Base-by-base conservation (phyloP, 2,329 filamentous ascomycete genomes). In the Diplodia sapinea region DNA sequence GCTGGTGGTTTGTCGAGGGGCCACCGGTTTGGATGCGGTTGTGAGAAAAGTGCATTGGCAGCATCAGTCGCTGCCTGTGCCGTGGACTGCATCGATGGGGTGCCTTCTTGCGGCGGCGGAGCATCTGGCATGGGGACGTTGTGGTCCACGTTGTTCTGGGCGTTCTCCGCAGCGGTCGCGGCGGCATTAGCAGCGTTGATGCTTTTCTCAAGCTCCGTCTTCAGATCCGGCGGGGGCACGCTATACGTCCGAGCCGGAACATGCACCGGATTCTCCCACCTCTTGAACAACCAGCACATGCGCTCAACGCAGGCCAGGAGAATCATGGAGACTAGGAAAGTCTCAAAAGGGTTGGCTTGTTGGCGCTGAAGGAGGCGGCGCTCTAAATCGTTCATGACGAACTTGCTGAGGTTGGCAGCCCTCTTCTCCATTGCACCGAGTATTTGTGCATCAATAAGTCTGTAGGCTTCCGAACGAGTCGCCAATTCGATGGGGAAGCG, bases 351-450 rank as follows among this genome's bases (percentile, higher is more conserved):
- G 63, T 83, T 84, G 26, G 82, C 82, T 73, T 86, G 84, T 72
- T 86, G 83, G 13, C 85, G 84, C 71, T 87, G 85, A 8, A 88
- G 79, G 4, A 88, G 77, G n/a, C 86, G 82, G 20, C 85, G 82
- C 72, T 89, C 87, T 1, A 88, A 80, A 68, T 88, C 86, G 69
- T 86, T 86, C 81, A 88, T 84, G 40, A 87, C 82, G 11, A 78
- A 78, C 65, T 85, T 86, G 70, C 82, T 82, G 6, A 87, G 77
- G 64, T 79, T 79, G 15, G 81, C 79, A 43, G 85, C 85, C 33
- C 84, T 82, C 70, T 85, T 85, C 72, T 88, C 86, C 20, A 83
- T 80, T 1, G 82, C 84, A 4, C 84, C 83, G 57, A 84, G 82
- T 55, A 88, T 76, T 73, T 88, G 86, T 63, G 81, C 79, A 70